Base-by-base conservation (phyloP, 495 filamentous ascomycete species). In the Penicillium subrubescens region DNA sequence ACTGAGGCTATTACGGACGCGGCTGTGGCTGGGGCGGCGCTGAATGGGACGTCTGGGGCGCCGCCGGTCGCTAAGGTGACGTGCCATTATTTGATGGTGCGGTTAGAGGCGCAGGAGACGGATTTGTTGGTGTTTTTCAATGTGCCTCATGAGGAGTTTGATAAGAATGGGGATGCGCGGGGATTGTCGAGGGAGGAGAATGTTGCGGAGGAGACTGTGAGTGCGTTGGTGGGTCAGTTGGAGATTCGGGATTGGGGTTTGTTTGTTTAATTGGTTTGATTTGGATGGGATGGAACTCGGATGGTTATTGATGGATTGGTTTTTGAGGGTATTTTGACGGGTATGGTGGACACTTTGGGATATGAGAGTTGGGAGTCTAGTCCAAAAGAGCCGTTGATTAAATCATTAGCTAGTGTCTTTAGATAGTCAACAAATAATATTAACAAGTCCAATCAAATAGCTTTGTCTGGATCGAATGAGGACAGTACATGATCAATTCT, bases 111-210 rank as follows among this genome's bases (percentile, higher is more conserved):
- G 66, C 84, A 96, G 75, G 79, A 78, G 65, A 94, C 95, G 15
- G 95, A 99, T 79, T 71, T 99, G n/a, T 73, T 97, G 29, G 86
- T 96, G 60, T 91, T 92, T 33, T 85, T 97, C 73, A 98, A 98
- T 79, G 90, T 97, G 35, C 95, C 94, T 29, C 89, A 93, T 74
- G 85, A 87, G 23, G 89, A 92, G 56, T 87, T 93, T 63, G 79
- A 79, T 66, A 74, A 75, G 59, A 75, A 63, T 34, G 77, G 76
- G 19, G 73, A 81, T 68, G 46, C 59, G 68, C 69, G 17, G 43
- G 75, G 62, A 31, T 73, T 79, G 73, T 86, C 70, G 75, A 82
- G 73, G 25, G 88, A 86, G 76, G 84, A 86, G 75, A 87, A 84
- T 65, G 78, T 94, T 69, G 85, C 85, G 19, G 79, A 82, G 67